Evolutionary conservation across 2,329 filamentous ascomycete genomes (phyloP), one percentile per base, ranked within the genome.

Genomic region (Fusarium sp.): DNA sequence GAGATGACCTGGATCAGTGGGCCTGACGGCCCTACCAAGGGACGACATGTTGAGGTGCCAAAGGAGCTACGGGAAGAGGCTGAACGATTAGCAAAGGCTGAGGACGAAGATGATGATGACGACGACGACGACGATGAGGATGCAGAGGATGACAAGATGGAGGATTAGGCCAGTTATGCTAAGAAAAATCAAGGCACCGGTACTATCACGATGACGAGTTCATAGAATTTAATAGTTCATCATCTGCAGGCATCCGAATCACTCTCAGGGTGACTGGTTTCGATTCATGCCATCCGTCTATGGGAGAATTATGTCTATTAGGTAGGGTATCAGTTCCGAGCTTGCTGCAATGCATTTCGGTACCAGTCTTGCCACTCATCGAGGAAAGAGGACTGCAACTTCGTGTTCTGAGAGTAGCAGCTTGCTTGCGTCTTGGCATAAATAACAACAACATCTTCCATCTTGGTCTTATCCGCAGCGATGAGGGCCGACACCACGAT

Each of bases 1-100:
- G 96, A 99, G 87, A 97, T 99, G 95, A 97, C 94, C 67, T 99
- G 96, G 96, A 93, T 98, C 82, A 98, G 95, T 83, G 90, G 89
- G 59, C 84, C 91, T 53, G 90, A 93, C 74, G 95, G 95, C 10
- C 95, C 95, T 39, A 98, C 95, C 71, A 95, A 97, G 86, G 96
- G 96, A 72, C 91, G 92, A 78, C 96, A 99, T 81, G 89, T 95
- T 83, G 94, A 97, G 84, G 96, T 99, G 65, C 96, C 96, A 64
- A 95, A 94, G 86, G 93, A 95, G 75, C 84, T 99, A 78, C 87
- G 92, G 65, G 95, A 97, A 82, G 95, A 98, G 86, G 96, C 96
- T 20, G 94, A 98, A 88, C 91, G 91, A 82, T 89, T 95, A 84
- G 96, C 96, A 57, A 97, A 96, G 90, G 95, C 94, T 84, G 91